A percentile compares a stretch with the other conserved stretches of the same genome.
Conservation (phyloP, 2,329 filamentous ascomycete species). For the Colletotrichum siamense region DNA sequence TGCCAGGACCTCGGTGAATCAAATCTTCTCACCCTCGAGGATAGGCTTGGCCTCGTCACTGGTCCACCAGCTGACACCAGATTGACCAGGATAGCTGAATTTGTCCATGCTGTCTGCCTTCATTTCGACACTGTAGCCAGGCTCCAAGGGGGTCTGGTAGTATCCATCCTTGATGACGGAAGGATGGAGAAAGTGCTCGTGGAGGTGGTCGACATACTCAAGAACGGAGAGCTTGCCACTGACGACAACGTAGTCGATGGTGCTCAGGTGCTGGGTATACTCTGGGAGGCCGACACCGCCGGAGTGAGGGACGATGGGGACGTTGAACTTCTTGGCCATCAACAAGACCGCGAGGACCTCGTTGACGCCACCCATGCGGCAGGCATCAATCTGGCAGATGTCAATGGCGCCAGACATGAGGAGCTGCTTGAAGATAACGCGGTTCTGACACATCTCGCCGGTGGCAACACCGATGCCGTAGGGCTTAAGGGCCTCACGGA, state of each 20-base stretch:
- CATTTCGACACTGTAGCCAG: slow-evolving; percentile 95
- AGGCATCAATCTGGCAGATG: slow-evolving; percentile 89
- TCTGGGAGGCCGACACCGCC: slow-evolving; percentile 91
- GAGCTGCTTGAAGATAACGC: slow-evolving; percentile 93
- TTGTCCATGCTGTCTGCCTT: slow-evolving; percentile 84
- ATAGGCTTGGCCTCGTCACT: slow-evolving; percentile 80
- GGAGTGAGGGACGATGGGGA: slow-evolving; percentile 88
- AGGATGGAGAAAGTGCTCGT: slow-evolving; percentile 91
- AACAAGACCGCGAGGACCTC: slow-evolving; percentile 90
- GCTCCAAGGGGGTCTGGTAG: slow-evolving; percentile 82
- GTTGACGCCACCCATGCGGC: slow-evolving; percentile 88
- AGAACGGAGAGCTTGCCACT: slow-evolving; percentile 81
- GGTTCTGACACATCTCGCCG: slow-evolving; percentile 95
- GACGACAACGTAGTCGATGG: slow-evolving; percentile 91
- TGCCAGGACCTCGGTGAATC: slow-evolving; percentile 12
- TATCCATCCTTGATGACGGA: slow-evolving; percentile 82
- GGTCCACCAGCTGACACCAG: slow-evolving; percentile 86
- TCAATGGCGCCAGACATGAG: slow-evolving; percentile 82
- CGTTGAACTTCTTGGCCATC: slow-evolving; percentile 78
- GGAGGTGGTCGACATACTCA: slow-evolving; percentile 92
- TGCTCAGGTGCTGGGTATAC: slow-evolving; percentile 91
- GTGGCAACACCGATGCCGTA: slow-evolving; percentile 85
- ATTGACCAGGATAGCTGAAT: slow-evolving; percentile 77
- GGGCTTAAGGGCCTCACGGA: slow-evolving; percentile 79
- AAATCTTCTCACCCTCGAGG: slow-evolving; percentile 66